Base-by-base conservation (phyloP, 495 filamentous ascomycete species). In the Chaetomium tenue region DNA sequence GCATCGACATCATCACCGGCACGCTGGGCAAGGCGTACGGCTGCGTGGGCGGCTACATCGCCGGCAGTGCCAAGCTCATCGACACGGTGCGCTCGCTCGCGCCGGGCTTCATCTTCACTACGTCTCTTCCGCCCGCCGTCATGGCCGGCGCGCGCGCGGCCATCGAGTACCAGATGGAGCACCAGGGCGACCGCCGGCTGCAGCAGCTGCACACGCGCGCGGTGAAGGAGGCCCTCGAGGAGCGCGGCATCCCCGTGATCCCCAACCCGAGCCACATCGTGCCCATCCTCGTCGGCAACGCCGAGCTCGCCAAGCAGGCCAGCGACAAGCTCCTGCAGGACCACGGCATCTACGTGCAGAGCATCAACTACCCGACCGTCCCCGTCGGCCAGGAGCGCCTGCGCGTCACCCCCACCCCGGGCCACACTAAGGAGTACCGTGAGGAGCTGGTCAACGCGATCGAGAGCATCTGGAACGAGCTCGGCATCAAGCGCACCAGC, bases 91-190 rank as follows among this genome's bases (percentile, higher is more conserved):
- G 94, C 65, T 98, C 94, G 2, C 87, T 98, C 22, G 94, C 94
- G 0, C 93, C 94, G 0, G 94, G 94, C 26, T 98, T 98, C 80
- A 98, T 98, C 79, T 98, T 98, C 82, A 98, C 94, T 22, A 98
- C 95, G 5, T 94, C 93, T 3, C 85, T 98, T 44, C 94, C 94
- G 0, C 94, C 94, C 0, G 92, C 95, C 20, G 94, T 91, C 40
- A 98, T 98, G 94, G 93, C 94, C 25, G 94, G 94, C 58, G 95
- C 95, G 28, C 84, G 88, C 70, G 81, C 91, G 5, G 92, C 94
- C 40, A 98, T 98, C 67, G 89, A 96, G 69, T 96, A 97, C 74
- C 94, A 98, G 74, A 85, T 88, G 75, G 76, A 77, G 42, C 86
- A 92, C 77, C 82, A 88, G 60, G 90, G 89, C 54, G 94, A 98